phyloP scores from a whole-genome alignment of 257 asterid genomes.

The Rehmannia glutinosa region DNA sequence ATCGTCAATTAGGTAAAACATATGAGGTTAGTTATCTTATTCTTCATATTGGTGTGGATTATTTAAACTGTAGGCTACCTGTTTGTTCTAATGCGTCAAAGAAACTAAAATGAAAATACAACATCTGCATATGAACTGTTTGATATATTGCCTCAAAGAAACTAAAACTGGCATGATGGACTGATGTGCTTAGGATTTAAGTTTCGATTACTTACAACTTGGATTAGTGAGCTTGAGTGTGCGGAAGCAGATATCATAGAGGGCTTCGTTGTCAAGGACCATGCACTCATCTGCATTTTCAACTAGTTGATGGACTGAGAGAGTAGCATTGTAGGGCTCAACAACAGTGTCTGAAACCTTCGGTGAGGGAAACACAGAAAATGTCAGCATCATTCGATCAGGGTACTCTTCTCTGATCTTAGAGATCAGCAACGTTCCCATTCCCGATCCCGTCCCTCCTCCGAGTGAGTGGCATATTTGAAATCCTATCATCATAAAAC shows the following conservation, averaged over 20 bases:
- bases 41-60: too few relatives aligned
- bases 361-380: slow-evolving; percentile 72
- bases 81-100: slow-evolving; percentile 21
- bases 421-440: slow-evolving; percentile 65
- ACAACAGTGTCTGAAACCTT: slow-evolving; percentile 79
- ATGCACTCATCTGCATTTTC: slow-evolving; percentile 82
- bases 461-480: slow-evolving; percentile 75
- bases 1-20: not conserved
- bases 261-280: slow-evolving; percentile 76
- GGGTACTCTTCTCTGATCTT: slow-evolving; percentile 82
- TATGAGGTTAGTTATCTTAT: too few relatives aligned
- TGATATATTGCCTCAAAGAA: not conserved
- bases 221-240: slow-evolving; percentile 81
- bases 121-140: not conserved
- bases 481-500: slow-evolving; percentile 43
- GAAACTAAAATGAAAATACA: not conserved
- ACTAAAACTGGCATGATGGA: too few relatives aligned
- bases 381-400: slow-evolving; percentile 72
- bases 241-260: slow-evolving; percentile 73
- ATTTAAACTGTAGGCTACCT: not conserved
- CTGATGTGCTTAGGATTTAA: not conserved
- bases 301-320: slow-evolving; percentile 67
- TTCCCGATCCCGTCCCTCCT: slow-evolving; percentile 76
- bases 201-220: slow-evolving; percentile 48
- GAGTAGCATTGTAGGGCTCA: slow-evolving; percentile 77